These are phyloP conservation scores for Candida mattraensis DNA, from an alignment of 805 yeast genomes.

Conservation along the genomic window DNA sequence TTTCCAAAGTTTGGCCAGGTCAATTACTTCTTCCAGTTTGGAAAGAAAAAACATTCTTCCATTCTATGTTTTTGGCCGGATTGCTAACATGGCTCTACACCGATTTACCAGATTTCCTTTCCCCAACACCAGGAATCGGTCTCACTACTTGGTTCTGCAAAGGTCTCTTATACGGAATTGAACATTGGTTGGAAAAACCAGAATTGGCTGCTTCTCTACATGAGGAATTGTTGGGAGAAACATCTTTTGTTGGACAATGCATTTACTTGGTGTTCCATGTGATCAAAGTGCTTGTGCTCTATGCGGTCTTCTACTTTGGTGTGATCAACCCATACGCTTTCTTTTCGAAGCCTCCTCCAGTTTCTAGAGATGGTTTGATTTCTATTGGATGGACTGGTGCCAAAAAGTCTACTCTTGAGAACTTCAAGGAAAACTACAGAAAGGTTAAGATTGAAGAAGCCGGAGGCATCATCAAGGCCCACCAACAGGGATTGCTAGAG, in stretches of 20 bases:
- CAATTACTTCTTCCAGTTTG: conserved; percentile 81
- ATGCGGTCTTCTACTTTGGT: conserved; percentile 63
- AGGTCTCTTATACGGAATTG: conserved; percentile 28
- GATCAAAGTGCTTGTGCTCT: conserved; percentile 57
- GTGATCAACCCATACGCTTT: conserved; percentile 71
- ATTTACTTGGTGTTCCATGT: conserved; percentile 73
- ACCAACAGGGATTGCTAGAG: conserved; percentile 66
- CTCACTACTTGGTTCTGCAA: conserved; percentile 60
- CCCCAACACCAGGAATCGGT: conserved; percentile 92
- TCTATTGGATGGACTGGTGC: conserved; percentile 95
- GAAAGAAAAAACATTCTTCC: conserved; percentile 46
- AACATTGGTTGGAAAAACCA: conserved; percentile 36
- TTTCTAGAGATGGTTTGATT: conserved; percentile 55
- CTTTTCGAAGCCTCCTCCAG: conserved; percentile 36
- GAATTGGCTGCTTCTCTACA: conserved; percentile 47
- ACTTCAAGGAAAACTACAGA: conserved; percentile 69
- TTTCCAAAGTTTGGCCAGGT: conserved; percentile 80
- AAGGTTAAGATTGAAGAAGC: conserved; percentile 58
- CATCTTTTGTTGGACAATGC: conserved; percentile 51
- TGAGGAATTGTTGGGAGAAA: conserved; percentile 45
- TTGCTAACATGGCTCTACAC: conserved; percentile 81
- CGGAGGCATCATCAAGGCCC: conserved; percentile 80
- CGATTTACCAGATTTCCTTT: conserved; percentile 83
- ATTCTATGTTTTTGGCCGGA: conserved; percentile 38
- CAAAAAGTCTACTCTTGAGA: conserved; percentile 66